phyloP scores from a whole-genome alignment of 202 grass and related monocot genomes.

The Digitaria exilis region DNA sequence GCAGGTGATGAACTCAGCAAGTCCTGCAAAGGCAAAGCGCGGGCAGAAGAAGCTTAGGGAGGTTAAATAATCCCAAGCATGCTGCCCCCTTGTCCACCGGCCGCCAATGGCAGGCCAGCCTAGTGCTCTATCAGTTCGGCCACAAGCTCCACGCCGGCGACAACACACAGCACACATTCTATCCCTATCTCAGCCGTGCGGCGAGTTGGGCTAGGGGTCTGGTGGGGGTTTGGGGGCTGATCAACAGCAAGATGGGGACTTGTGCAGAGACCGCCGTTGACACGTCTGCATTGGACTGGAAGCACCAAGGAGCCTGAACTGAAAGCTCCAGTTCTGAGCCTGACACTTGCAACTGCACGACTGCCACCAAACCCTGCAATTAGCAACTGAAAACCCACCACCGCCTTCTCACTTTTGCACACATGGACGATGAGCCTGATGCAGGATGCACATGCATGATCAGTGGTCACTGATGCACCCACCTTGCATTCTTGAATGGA shows the following conservation, averaged over 20 bases:
- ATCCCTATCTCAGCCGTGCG: conserved; percentile 3
- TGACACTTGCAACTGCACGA: conserved; percentile 40
- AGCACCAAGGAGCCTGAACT: conserved; percentile 28
- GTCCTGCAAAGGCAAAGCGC: conserved; percentile 44
- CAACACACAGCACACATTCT: conserved; percentile 45
- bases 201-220: conserved; percentile 34
- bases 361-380: conserved; percentile 39
- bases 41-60: conserved; percentile 20
- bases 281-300: conserved; percentile 40
- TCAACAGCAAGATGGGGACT: conserved; percentile 39
- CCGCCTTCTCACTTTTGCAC: not conserved
- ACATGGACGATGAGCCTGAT: not conserved
- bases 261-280: conserved; percentile 39
- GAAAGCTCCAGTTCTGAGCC: conserved; percentile 39
- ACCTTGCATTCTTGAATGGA: conserved; percentile 11
- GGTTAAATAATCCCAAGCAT: conserved; percentile 42
- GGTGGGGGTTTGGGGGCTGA: conserved; percentile 42
- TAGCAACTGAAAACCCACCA: conserved; percentile 29
- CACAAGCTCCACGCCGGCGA: conserved; percentile 46
- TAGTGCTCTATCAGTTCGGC: conserved; percentile 58
- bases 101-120: conserved; percentile 40
- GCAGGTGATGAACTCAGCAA: conserved; percentile 48
- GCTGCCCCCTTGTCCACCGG: conserved; percentile 29
- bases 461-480: conserved; percentile 37
- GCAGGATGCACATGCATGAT: conserved; percentile 33